Evolutionary conservation across 352 stramenopile species (phyloP), one percentile per base, ranked within the genome.

Genomic region (Pythium scleroteichum): DNA sequence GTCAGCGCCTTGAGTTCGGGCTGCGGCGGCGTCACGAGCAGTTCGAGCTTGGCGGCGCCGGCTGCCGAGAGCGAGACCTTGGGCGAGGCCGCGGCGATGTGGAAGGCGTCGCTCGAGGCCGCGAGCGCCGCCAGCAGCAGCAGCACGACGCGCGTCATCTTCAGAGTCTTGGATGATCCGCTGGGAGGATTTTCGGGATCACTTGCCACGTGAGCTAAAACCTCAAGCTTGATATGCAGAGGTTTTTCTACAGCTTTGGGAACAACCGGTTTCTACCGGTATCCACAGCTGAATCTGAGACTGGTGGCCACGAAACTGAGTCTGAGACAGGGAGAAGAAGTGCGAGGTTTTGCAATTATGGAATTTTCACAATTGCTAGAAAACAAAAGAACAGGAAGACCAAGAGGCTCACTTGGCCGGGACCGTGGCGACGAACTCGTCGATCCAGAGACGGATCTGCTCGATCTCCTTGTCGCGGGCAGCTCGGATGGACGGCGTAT

Each of bases 391-490:
- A 44, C 13, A 44, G 13, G 17, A 44, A 16, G 23, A 6, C 12
- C 16, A 22, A 32, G 8, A 19, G 10, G 27, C 16, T 62, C 32
- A 53, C n/a, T 66, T 47, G 20, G 51, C 29, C 6, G 32, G 23
- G 0, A 66, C 17, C 17, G 61, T 45, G 17, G 48, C 58, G 13
- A 73, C 72, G 40, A 83, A 92, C 59, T 92, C 80, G 40, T 85
- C 64, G 58, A 97, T 87, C 93, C 93, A 98, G 24, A 66, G 33
- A 27, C 72, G 70, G 27, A 98, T 96, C 46, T 90, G 69, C 39
- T 85, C 74, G 40, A 97, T 47, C 56, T 98, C 87, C 14, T 70
- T 72, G 41, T 82, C 69, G 33, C 93, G 85, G 8, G 88, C 92
- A 1, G 73, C 59, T 20, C 73, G 69, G 47, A 97, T 87, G 3